Percentiles rank a stretch among this genome's conserved stretches.
Evolutionary conservation across 768 basidiomycete genomes (phyloP).

Genomic region (Candolleomyces aberdarensis): DNA sequence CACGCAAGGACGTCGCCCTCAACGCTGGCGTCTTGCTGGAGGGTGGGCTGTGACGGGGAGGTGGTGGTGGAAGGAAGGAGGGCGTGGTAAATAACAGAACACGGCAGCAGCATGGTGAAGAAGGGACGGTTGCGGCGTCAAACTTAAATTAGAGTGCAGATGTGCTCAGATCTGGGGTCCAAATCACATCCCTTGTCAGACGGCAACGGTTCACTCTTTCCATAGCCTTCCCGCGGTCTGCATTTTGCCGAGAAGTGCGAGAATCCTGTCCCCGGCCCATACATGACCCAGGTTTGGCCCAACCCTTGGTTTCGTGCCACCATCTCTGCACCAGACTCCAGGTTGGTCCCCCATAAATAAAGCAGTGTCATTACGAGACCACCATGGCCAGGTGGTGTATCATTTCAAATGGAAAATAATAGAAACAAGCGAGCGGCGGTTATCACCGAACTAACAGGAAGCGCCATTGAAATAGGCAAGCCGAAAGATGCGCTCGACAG

Average conservation of each 20-base stretch:
- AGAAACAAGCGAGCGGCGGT: too few species aligned
- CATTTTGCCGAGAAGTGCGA: slow-evolving; percentile 4
- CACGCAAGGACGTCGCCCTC: neutral
- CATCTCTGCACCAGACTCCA: neutral
- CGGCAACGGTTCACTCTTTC: neutral
- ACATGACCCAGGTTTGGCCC: too few species aligned
- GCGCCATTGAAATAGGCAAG: neutral
- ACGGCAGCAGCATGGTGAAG: neutral
- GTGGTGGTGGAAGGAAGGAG: neutral
- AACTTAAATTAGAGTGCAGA: slow-evolving; percentile 6
- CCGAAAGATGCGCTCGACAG: neutral
- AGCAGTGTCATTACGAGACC: too few species aligned
- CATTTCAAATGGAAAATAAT: too few species aligned
- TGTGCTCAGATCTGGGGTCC: slow-evolving; percentile 11
- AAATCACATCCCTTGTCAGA: slow-evolving; percentile 2
- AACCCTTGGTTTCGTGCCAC: neutral
- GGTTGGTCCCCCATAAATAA: too few species aligned
- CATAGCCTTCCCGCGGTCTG: slow-evolving; percentile 3
- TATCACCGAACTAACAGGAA: neutral
- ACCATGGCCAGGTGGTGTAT: too few species aligned
- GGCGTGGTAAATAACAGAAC: neutral
- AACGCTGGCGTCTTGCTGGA: neutral
- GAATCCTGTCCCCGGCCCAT: too few species aligned
- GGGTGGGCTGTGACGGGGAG: neutral
- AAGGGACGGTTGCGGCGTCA: neutral